Conservation (phyloP, 345 rosid species). For the Eucalyptus globulus region DNA sequence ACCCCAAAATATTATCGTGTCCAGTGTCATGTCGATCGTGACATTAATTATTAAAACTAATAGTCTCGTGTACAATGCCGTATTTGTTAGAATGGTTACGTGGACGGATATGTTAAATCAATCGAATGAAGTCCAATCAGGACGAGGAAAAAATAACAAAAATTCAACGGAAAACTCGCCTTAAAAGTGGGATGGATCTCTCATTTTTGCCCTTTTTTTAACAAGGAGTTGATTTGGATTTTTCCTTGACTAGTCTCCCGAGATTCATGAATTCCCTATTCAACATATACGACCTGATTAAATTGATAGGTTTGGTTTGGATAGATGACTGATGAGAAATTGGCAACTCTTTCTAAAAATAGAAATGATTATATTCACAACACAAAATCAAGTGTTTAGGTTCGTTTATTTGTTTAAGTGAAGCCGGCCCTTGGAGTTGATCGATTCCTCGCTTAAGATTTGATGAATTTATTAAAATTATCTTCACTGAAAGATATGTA, state of each 20-base stretch:
- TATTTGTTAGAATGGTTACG: background rate
- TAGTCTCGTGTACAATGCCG: background rate
- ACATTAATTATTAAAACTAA: background rate
- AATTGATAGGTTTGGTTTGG: accelerated
- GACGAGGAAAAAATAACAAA: background rate
- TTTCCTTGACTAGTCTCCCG: accelerated
- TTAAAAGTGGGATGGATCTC: background rate
- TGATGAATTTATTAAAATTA: background rate
- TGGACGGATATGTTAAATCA: too few relatives aligned
- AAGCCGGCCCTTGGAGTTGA: background rate
- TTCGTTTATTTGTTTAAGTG: too few relatives aligned
- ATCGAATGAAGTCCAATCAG: accelerated
- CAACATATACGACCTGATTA: accelerated
- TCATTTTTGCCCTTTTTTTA: background rate
- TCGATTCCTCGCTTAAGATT: background rate
- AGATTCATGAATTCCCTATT: background rate
- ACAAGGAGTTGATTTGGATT: background rate
- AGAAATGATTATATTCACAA: background rate
- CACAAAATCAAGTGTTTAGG: accelerated
- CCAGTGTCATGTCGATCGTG: accelerated
- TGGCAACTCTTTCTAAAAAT: accelerated
- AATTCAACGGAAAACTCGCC: accelerated
- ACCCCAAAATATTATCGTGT: background rate
- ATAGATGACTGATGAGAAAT: accelerated
- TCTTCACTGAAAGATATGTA: background rate